phyloP scores from a whole-genome alignment of 2,329 filamentous ascomycete genomes.

The Trichophyton verrucosum region DNA sequence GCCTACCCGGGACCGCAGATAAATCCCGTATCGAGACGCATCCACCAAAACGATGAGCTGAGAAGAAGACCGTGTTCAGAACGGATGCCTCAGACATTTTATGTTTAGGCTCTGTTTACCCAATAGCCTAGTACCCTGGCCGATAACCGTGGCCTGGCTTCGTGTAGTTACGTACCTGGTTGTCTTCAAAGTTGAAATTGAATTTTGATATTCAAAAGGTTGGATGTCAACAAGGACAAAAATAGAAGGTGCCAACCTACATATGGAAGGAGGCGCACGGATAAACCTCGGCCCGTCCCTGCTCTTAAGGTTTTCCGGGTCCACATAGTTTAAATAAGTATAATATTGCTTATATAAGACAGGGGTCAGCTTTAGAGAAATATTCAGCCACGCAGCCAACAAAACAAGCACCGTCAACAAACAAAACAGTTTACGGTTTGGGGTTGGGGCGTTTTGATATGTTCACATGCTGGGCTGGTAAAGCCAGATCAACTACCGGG shows the following conservation, averaged over 20 bases:
- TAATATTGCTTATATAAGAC: neutral
- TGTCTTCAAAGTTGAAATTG: too few relatives aligned
- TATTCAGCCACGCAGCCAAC: too few relatives aligned
- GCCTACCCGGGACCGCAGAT: neutral
- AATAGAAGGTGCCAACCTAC: neutral
- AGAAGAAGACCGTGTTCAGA: too few relatives aligned
- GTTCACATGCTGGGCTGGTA: neutral
- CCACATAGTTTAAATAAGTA: neutral
- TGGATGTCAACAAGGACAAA: neutral
- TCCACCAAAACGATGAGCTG: neutral
- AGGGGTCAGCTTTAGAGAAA: neutral
- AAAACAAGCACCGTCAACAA: too few relatives aligned
- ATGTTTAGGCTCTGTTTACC: too few relatives aligned
- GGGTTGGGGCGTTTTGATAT: neutral
- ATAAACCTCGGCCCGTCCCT: neutral
- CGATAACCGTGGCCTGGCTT: too few relatives aligned
- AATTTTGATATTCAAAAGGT: too few relatives aligned
- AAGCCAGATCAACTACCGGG: neutral
- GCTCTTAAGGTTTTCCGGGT: neutral
- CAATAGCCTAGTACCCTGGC: too few relatives aligned
- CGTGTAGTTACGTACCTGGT: too few relatives aligned
- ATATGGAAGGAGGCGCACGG: neutral
- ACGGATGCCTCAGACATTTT: too few relatives aligned
- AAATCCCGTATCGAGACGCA: neutral
- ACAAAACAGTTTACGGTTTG: neutral